Evolutionary conservation across 192 early-diverging fungal species (phyloP).

Genomic region (Spizellomyces sp.): DNA sequence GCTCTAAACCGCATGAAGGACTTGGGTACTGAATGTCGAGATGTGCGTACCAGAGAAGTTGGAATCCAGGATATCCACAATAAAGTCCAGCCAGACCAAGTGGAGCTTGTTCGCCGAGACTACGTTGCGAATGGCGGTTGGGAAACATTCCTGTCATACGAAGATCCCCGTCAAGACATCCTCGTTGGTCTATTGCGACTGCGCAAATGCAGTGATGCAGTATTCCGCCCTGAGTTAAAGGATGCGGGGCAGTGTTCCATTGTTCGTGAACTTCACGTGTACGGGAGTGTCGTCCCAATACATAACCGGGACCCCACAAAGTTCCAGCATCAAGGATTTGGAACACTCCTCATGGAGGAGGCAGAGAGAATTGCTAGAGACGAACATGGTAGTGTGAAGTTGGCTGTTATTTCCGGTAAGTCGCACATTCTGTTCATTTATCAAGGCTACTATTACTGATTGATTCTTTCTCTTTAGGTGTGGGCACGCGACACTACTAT

Average conservation of each 20-base stretch:
- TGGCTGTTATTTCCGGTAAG: constrained; percentile 91
- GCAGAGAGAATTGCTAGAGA: constrained; percentile 97
- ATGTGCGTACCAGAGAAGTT: constrained; percentile 97
- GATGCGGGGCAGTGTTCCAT: constrained; percentile 76
- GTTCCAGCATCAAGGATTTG: constrained; percentile 99
- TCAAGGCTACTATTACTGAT: constrained; percentile 10
- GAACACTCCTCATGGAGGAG: constrained; percentile 98
- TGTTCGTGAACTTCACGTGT: constrained; percentile 97
- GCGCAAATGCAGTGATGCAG: constrained; percentile 87
- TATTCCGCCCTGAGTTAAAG: constrained; percentile 92
- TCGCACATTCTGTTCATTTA: neutral
- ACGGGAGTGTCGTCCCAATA: constrained; percentile 95
- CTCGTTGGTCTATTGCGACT: constrained; percentile 92
- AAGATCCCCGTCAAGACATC: constrained; percentile 96
- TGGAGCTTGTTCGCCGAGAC: constrained; percentile 96
- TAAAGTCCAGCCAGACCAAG: constrained; percentile 91
- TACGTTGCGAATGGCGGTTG: constrained; percentile 98
- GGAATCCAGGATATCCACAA: constrained; percentile 98
- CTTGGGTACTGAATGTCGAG: constrained; percentile 92
- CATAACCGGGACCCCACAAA: constrained; percentile 95
- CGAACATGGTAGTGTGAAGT: constrained; percentile 93
- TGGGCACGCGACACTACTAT: constrained; percentile 98
- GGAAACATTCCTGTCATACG: constrained; percentile 99
- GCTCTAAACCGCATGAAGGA: constrained; percentile 96
- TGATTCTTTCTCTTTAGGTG: constrained; percentile 51